These are phyloP conservation scores for Helotiales sp. DNA, from an alignment of 2,329 filamentous ascomycete genomes.

Conservation along the genomic window DNA sequence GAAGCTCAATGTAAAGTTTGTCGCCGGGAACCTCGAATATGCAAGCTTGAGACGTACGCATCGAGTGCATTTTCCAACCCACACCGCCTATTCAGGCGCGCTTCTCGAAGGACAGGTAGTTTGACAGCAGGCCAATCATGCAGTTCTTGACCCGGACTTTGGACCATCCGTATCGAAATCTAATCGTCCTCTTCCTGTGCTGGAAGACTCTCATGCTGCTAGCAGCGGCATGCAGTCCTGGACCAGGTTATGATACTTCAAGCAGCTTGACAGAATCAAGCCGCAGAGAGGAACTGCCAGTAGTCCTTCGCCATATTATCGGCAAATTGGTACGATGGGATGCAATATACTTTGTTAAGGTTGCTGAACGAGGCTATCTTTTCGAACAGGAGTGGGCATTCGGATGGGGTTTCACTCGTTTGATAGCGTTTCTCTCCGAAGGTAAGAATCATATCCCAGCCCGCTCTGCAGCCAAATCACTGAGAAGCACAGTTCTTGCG, in stretches of 20 bases:
- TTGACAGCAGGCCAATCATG: conserved; percentile 15
- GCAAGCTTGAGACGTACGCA: not conserved
- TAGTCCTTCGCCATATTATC: conserved; percentile 23
- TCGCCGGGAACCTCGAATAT: not conserved
- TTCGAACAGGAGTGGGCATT: conserved; percentile 90
- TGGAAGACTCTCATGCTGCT: conserved; percentile 71
- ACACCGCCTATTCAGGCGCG: conserved; percentile 6
- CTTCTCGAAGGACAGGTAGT: not conserved
- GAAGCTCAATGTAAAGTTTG: not conserved
- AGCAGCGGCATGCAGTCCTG: conserved; percentile 57
- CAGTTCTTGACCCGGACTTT: conserved; percentile 14
- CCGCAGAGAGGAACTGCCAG: conserved; percentile 20
- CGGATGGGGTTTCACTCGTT: conserved; percentile 52
- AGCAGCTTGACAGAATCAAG: conserved; percentile 51
- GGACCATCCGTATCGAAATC: conserved; percentile 23
- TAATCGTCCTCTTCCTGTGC: conserved; percentile 47
- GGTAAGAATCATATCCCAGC: conserved; percentile 19
- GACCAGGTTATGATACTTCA: conserved; percentile 76
- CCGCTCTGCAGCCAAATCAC: not conserved
- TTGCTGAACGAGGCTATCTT: conserved; percentile 62
- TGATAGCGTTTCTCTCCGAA: conserved; percentile 37
- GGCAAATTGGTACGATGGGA: conserved; percentile 74
- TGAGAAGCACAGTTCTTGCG: conserved; percentile 26
- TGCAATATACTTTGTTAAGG: conserved; percentile 71
- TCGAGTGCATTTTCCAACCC: conserved; percentile 3